Conservation (phyloP, 2,329 filamentous ascomycete species). For the Setomelanomma holmii region DNA sequence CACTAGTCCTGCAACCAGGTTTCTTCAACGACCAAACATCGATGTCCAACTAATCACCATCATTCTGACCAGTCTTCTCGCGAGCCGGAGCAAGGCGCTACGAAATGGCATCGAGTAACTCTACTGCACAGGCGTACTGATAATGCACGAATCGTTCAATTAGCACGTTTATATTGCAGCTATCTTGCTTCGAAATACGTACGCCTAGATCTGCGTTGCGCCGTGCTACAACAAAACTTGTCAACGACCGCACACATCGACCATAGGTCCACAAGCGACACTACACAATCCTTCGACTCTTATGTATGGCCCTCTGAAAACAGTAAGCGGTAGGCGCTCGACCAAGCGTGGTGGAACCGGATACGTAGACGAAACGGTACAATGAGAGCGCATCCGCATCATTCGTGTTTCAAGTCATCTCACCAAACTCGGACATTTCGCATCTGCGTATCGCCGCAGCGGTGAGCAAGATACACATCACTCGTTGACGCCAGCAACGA, state of each 20-base stretch:
- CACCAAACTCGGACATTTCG: conserved; percentile 1
- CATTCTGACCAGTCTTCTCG: conserved; percentile 14
- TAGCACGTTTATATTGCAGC: conserved; percentile 35
- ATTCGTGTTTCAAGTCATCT: conserved; percentile 1
- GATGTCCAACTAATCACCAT: conserved; percentile 16
- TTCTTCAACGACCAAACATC: conserved; percentile 10
- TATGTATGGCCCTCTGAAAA: conserved; percentile 19
- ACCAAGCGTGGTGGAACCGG: not conserved
- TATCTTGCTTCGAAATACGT: conserved; percentile 16
- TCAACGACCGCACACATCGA: conserved; percentile 5
- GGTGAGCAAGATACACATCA: conserved; percentile 20
- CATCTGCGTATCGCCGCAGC: conserved; percentile 10
- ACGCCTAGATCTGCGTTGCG: conserved; percentile 36
- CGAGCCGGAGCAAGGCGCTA: conserved; percentile 14
- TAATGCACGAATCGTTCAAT: conserved; percentile 29
- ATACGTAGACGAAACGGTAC: not conserved
- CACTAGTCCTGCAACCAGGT: conserved; percentile 12
- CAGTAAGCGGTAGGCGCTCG: conserved; percentile 18
- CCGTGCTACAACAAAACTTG: conserved; percentile 22
- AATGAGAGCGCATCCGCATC: conserved; percentile 1
- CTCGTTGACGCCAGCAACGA: conserved; percentile 10
- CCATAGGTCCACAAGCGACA: conserved; percentile 17
- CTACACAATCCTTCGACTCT: conserved; percentile 9
- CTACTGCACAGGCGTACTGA: conserved; percentile 27
- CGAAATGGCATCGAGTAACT: conserved; percentile 39